These are phyloP conservation scores for Actinidia arguta DNA, from an alignment of 179 eudicot species.

Conservation along the genomic window DNA sequence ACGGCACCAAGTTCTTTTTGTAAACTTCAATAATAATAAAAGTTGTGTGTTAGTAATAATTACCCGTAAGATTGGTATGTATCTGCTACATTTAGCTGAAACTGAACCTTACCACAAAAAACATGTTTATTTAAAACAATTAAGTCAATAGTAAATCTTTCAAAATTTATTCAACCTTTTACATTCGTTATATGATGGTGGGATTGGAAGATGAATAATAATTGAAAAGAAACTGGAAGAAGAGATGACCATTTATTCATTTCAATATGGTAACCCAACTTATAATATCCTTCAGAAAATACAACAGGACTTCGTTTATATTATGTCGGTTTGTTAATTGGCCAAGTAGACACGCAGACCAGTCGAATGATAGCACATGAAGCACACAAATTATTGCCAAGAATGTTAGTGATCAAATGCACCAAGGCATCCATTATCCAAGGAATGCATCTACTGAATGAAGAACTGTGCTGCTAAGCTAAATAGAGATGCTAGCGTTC, in stretches of 20 bases:
- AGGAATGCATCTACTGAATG: not conserved
- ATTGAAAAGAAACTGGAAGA: not conserved
- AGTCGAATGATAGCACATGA: not conserved
- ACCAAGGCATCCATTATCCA: not conserved
- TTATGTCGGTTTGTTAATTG: not conserved
- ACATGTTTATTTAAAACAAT: too few relatives aligned
- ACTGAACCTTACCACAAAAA: too few relatives aligned
- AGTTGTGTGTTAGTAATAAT: too few relatives aligned
- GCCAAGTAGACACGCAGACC: not conserved
- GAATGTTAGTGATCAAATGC: not conserved
- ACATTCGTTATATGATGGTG: not conserved
- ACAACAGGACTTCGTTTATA: not conserved
- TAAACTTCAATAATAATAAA: too few relatives aligned
- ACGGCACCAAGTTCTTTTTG: too few relatives aligned
- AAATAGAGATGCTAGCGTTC: not conserved
- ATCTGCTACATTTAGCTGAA: not conserved
- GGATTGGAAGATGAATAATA: not conserved
- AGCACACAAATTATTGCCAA: conserved; percentile 1
- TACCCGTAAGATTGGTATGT: too few relatives aligned
- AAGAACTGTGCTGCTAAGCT: not conserved
- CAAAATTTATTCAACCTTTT: not conserved
- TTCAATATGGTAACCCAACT: not conserved
- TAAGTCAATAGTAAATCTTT: not conserved
- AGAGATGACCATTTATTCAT: not conserved
- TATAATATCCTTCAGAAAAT: not conserved